Base-by-base conservation (phyloP, 140 eudicot species). In the Erigeron philadelphicus region DNA sequence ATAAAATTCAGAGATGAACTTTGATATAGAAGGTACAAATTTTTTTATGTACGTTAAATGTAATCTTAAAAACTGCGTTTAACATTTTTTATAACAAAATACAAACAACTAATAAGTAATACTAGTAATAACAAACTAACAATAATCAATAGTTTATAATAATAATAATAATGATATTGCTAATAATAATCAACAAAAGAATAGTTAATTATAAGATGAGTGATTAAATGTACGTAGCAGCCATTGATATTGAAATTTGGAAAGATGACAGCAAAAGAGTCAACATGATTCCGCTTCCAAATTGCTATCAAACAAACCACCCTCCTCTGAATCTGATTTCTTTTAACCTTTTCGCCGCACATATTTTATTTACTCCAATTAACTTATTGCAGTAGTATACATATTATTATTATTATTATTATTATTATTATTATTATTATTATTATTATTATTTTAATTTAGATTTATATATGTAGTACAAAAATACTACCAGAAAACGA, bases 241-340 rank as follows among this genome's bases (percentile, higher is more conserved):
- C 61, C 56, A 71, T 42, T 68, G 72, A 67, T 13, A 49, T 76
- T 76, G 61, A 62, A 61, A 60, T 17, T 25, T 9, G 49, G 40
- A 53, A 66, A 58, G 69, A 63, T 56, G 83, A 67, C 77, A 78
- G 75, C 72, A 62, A 53, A 59, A 66, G 86, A 78, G 86, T 84
- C 84, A 78, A 81, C 79, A 56, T 67, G 90, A 85, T 85, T 82
- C 90, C 87, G 71, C 67, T 71, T 85, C 90, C 90, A 85, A 85
- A 82, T 66, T 64, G 67, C 90, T 79, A 81, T 11, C 60, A 81
- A 72, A 81, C 90, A 84, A 84, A 75, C 40, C 65, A 18, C 75
- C 58, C 76, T 16, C 78, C 82, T 66, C 75, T 73, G 67, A 64
- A 71, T 71, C 81, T 77, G 81, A 76, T 63, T 71, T 45, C 1